Base-by-base conservation (phyloP, 306 rosid species). In the Fragaria nilgerrensis region DNA sequence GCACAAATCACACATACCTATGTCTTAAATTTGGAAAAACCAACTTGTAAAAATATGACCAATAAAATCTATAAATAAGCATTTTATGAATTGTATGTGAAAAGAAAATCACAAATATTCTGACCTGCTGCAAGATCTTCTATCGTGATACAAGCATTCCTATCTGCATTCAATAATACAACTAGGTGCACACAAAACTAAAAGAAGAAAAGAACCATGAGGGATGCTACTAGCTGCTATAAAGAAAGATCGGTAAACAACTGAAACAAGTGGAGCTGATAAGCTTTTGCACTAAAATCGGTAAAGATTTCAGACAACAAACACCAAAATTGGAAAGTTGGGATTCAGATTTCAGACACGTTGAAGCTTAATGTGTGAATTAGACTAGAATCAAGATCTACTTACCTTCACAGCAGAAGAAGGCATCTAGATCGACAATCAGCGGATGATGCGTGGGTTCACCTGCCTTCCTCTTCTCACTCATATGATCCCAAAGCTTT, bases 301-400 rank as follows among this genome's bases (percentile, higher is more conserved):
- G 25, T 43, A 20, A 23, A 74, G 25, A 25, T 43, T 29, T 29
- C 34, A 29, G 34, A 2, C 34, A 49, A 43, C 20, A 73, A 55
- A 74, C 44, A 58, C 32, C 50, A 45, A 68, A 72, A 29, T 72
- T 73, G 56, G 47, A 75, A 75, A 29, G 22, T 44, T 75, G 68
- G 71, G 49, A 39, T 65, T 73, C 39, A 55, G 56, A 32, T 32
- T 32, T 9, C 39, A 37, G 34, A 41, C 47, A 17, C 72, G 23
- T 3, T 23, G 11, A 32, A 63, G 55, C 55, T 58, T 62, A 74
- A 61, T 3, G 34, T 61, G 48, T 10, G 23, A 41, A 61, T 27
- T 44, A 29, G 70, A 27, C 58, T 27, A 62, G 4, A 32, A 27
- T 27, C 29, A 27, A 27, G 29, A 27, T 27, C 29, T 27, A 27